These are phyloP conservation scores for Trichoderma koningiopsis DNA, from an alignment of 2,329 filamentous ascomycete species.

Conservation along the genomic window DNA sequence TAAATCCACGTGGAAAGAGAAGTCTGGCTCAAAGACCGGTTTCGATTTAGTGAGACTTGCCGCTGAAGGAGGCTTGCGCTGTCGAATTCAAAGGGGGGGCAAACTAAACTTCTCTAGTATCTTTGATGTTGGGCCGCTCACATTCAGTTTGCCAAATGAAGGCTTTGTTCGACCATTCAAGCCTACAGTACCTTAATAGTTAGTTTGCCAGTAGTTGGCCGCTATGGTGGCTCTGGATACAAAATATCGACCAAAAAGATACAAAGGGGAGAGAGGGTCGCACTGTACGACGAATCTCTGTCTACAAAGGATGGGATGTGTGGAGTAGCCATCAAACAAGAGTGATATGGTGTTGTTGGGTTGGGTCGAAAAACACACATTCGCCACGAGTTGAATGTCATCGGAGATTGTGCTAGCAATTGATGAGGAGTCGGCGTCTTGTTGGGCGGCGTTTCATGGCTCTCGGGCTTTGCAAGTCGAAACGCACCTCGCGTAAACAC, in stretches of 20 bases:
- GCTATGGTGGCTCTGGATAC: background rate
- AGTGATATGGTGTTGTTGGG: background rate
- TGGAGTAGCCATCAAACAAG: background rate
- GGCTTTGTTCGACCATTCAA: background rate
- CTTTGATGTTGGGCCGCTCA: background rate
- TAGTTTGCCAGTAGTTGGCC: background rate
- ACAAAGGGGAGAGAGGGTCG: background rate
- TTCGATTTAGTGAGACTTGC: background rate
- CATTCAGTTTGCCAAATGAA: background rate
- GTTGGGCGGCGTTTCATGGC: background rate
- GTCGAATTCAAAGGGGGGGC: background rate
- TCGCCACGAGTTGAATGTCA: background rate
- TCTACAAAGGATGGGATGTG: background rate
- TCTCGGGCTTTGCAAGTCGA: background rate
- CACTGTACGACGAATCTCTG: background rate
- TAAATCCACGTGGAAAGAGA: background rate
- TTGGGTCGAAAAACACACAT: background rate
- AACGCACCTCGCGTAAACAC: slow-evolving; percentile 9
- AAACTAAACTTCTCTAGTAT: background rate
- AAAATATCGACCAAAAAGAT: background rate
- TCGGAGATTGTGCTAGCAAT: background rate
- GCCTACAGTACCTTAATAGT: background rate
- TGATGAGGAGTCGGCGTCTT: background rate
- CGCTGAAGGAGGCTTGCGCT: background rate
- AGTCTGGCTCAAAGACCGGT: background rate